phyloP scores from a whole-genome alignment of 1,284 basidiomycete species.

The Clitocybe nebularis region DNA sequence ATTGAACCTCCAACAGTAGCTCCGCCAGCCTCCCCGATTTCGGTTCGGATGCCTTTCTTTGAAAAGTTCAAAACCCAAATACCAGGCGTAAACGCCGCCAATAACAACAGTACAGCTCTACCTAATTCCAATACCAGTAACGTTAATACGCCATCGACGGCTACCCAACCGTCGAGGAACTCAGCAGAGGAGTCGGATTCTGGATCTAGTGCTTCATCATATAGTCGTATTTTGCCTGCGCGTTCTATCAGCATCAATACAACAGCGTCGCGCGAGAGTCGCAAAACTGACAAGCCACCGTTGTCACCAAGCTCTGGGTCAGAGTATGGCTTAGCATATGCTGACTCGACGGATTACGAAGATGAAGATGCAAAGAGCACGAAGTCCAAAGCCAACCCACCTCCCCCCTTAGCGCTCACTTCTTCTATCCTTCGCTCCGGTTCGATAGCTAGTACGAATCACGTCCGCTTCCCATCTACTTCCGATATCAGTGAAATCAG shows the following conservation, averaged over 20 bases:
- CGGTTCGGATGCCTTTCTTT: slow-evolving; percentile 38
- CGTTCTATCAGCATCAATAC: slow-evolving; percentile 17
- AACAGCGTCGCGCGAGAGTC: slow-evolving; percentile 10
- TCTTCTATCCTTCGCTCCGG: slow-evolving; percentile 20
- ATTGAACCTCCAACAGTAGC: slow-evolving; percentile 10
- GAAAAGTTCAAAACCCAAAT: slow-evolving; percentile 35
- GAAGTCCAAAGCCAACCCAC: slow-evolving; percentile 24
- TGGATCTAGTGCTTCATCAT: slow-evolving; percentile 15
- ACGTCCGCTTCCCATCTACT: slow-evolving; percentile 22
- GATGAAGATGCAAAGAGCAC: slow-evolving; percentile 25
- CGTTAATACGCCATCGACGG: slow-evolving; percentile 18
- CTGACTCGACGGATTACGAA: slow-evolving; percentile 42
- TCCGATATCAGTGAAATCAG: slow-evolving; percentile 13
- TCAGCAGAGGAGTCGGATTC: slow-evolving; percentile 12
- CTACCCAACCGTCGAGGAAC: slow-evolving; percentile 11
- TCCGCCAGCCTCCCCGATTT: slow-evolving; percentile 22
- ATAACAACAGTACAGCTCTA: slow-evolving; percentile 2
- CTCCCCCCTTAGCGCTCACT: slow-evolving; percentile 20
- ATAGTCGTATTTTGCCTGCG: slow-evolving; percentile 10
- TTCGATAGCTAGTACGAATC: slow-evolving; percentile 16
- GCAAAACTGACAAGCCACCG: slow-evolving; percentile 9
- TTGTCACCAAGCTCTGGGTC: slow-evolving; percentile 34
- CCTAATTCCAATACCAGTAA: slow-evolving; percentile 8
- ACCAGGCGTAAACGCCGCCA: slow-evolving; percentile 24
- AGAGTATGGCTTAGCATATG: slow-evolving; percentile 49